These are phyloP conservation scores for Amphirosellinia nigrospora DNA, from an alignment of 495 filamentous ascomycete species.

Conservation along the genomic window DNA sequence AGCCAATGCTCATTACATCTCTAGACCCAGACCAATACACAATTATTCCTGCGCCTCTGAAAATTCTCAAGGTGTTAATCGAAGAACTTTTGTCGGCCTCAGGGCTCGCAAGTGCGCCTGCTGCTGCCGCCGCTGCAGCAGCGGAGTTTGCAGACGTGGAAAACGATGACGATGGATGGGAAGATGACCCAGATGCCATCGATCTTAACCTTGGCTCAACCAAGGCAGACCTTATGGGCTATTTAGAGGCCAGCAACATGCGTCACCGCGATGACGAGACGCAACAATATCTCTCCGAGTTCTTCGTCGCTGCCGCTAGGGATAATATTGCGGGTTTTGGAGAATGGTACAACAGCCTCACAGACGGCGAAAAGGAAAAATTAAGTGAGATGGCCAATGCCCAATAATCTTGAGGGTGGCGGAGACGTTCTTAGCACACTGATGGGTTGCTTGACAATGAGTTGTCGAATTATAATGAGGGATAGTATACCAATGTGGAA, in stretches of 20 bases:
- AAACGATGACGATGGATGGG: slow-evolving; percentile 82
- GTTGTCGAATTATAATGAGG: background rate
- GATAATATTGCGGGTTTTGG: slow-evolving; percentile 75
- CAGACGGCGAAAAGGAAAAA: slow-evolving; percentile 75
- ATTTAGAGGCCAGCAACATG: slow-evolving; percentile 64
- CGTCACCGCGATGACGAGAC: slow-evolving; percentile 91
- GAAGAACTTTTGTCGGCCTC: slow-evolving; percentile 80
- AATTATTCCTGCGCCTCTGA: slow-evolving; percentile 83
- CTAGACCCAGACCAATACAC: slow-evolving; percentile 87
- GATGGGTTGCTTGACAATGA: background rate
- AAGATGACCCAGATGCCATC: slow-evolving; percentile 78
- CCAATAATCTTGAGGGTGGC: slow-evolving; percentile 8
- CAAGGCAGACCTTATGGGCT: slow-evolving; percentile 81
- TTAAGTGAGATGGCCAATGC: slow-evolving; percentile 53
- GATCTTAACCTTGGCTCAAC: slow-evolving; percentile 72
- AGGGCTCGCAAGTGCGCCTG: slow-evolving; percentile 53
- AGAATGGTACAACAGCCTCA: slow-evolving; percentile 72
- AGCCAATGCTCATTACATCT: slow-evolving; percentile 24
- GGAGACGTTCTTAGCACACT: background rate
- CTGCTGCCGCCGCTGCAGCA: slow-evolving; percentile 60
- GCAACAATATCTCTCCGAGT: slow-evolving; percentile 78
- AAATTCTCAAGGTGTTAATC: slow-evolving; percentile 94
- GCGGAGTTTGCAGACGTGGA: slow-evolving; percentile 63
- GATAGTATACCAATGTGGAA: background rate
- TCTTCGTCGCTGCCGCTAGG: slow-evolving; percentile 73